Base-by-base conservation (phyloP, 2,329 filamentous ascomycete species). In the Stromatinia cepivora region DNA sequence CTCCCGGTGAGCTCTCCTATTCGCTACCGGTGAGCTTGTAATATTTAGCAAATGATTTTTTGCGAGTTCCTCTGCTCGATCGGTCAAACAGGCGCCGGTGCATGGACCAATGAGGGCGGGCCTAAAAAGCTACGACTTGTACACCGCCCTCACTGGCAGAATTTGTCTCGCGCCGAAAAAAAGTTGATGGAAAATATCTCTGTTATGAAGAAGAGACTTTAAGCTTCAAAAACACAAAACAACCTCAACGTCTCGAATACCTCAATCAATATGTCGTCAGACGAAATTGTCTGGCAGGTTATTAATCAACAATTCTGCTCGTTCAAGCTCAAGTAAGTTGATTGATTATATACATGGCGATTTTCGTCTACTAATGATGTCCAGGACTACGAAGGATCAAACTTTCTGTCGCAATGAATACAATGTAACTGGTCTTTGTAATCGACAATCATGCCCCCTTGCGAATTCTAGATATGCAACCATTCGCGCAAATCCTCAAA, bases 251-350 rank as follows among this genome's bases (percentile, higher is more conserved):
- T 39, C 54, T 17, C 39, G 22, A n/a, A 58, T 28, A 1, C 11
- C 28, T 57, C 15, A 62, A 67, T 39, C 69, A 81, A 70, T 69
- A 96, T 95, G 92, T 88, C 92, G 70, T 96, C 93, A 72, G 94
- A 98, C 84, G 94, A 98, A 82, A 96, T 98, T 74, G 90, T 98
- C 73, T 99, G 95, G 95, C 90, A 94, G 80, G 92, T 97, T 70
- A 97, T 97, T 75, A 96, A 97, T 81, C 92, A 95, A 81, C 92
- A 94, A 79, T 96, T 95, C 80, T 98, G 95, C 84, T 90, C 91
- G 65, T 98, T 94, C 85, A 97, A 97, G 79, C 85, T 98, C 75
- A 97, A 97, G 88, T 93, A 82, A 75, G 87, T 80, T 54, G 17
- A 46, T 31, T 42, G 15, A 31, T 48, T 34, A 25, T 36, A 15